phyloP scores from a whole-genome alignment of 495 filamentous ascomycete species.

The Hypoxylon rickii region DNA sequence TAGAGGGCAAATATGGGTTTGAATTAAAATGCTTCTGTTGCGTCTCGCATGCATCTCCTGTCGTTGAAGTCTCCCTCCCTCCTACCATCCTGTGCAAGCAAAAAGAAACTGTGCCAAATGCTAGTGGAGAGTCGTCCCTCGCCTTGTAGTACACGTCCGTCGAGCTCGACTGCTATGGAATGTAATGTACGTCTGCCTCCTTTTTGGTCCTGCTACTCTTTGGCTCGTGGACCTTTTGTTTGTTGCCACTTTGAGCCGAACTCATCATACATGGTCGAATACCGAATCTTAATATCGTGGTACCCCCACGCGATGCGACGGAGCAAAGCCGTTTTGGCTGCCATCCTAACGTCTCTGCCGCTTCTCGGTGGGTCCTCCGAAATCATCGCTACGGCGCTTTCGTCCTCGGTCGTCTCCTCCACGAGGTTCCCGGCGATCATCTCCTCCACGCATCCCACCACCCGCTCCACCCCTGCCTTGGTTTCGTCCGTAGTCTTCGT shows the following conservation, averaged over 20 bases:
- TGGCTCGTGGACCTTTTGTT: conserved; percentile 15
- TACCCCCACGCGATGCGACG: conserved; percentile 16
- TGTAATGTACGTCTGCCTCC: conserved; percentile 21
- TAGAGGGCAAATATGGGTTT: neutral
- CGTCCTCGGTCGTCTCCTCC: conserved; percentile 38
- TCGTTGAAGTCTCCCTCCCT: neutral
- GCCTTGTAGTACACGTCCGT: conserved; percentile 4
- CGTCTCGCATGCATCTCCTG: neutral
- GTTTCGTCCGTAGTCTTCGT: conserved; percentile 39
- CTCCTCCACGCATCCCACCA: conserved; percentile 27
- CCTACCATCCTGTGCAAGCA: neutral
- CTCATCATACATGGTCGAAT: conserved; percentile 38
- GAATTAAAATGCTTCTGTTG: no score
- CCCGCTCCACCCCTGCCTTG: conserved; percentile 34
- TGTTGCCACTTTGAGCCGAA: conserved; percentile 11
- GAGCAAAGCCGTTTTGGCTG: conserved; percentile 7
- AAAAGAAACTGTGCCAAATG: conserved; percentile 5
- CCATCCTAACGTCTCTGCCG: conserved; percentile 39
- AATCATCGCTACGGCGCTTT: conserved; percentile 48
- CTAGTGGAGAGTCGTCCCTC: neutral
- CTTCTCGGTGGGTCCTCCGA: conserved; percentile 39
- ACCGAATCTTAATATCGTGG: conserved; percentile 14
- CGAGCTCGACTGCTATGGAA: conserved; percentile 23
- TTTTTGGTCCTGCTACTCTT: conserved; percentile 10
- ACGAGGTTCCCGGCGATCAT: conserved; percentile 40